These are phyloP conservation scores for Diplotaxis tenuifolia DNA, from an alignment of 345 rosid genomes.

Conservation along the genomic window DNA sequence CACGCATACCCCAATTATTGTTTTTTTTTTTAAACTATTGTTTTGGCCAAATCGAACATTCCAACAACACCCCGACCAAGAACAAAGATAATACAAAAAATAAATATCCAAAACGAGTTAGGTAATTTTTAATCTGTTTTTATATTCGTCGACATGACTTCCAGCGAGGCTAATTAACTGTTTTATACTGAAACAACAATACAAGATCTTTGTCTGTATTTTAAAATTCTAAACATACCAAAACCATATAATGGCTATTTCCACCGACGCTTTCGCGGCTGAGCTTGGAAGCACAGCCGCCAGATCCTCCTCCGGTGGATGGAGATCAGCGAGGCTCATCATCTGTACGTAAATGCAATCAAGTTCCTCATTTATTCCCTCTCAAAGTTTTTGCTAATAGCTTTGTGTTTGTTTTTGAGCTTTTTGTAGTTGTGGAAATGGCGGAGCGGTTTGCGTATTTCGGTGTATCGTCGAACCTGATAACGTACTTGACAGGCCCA, in stretches of 20 bases:
- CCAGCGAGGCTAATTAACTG: no score
- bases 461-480: slow-evolving; percentile 50
- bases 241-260: not conserved
- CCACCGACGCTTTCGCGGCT: not conserved
- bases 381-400: not conserved
- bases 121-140: not conserved
- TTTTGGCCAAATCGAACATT: not conserved
- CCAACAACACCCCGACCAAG: not conserved
- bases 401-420: not conserved
- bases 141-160: no score
- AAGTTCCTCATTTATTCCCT: not conserved
- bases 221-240: not conserved
- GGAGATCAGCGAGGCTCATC: slow-evolving; percentile 48
- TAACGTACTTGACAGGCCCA: slow-evolving; percentile 60
- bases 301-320: slow-evolving; percentile 43
- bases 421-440: slow-evolving; percentile 40
- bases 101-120: not conserved
- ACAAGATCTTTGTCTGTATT: not conserved
- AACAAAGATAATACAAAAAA: no score
- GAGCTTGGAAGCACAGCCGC: slow-evolving; percentile 17
- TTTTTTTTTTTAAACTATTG: no score
- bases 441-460: slow-evolving; percentile 60
- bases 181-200: not conserved
- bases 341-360: slow-evolving; percentile 27
- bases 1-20: not conserved